phyloP scores from a whole-genome alignment of 768 basidiomycete genomes.

The Tulasnella sp. region DNA sequence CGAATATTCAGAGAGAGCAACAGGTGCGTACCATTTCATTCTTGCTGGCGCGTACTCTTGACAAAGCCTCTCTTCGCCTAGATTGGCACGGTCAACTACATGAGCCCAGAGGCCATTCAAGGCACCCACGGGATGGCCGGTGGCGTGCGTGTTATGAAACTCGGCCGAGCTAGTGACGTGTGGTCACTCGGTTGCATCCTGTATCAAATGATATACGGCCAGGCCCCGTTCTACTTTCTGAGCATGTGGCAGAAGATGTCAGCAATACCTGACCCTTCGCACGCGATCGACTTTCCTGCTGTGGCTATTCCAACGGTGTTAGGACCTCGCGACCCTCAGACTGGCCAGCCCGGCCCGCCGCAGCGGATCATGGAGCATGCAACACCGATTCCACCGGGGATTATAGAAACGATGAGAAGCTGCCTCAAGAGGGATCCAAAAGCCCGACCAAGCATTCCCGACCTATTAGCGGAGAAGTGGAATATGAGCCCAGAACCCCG shows the following conservation, averaged over 20 bases:
- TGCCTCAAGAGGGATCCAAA: slow-evolving; percentile 77
- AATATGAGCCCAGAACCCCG: slow-evolving; percentile 14
- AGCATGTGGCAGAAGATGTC: slow-evolving; percentile 85
- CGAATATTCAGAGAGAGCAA: slow-evolving; percentile 93
- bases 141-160: slow-evolving; percentile 25
- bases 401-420: slow-evolving; percentile 74
- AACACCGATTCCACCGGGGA: slow-evolving; percentile 58
- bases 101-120: slow-evolving; percentile 97
- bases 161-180: slow-evolving; percentile 91
- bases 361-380: slow-evolving; percentile 29
- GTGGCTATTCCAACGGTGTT: slow-evolving; percentile 50
- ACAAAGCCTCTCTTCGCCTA: slow-evolving; percentile 29
- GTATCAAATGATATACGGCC: slow-evolving; percentile 97
- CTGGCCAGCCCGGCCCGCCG: slow-evolving; percentile 60
- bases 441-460: slow-evolving; percentile 77
- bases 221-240: slow-evolving; percentile 83
- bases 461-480: slow-evolving; percentile 78
- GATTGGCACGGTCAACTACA: slow-evolving; percentile 97
- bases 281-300: slow-evolving; percentile 77
- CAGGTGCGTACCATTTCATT: slow-evolving; percentile 46
- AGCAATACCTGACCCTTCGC: slow-evolving; percentile 72
- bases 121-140: slow-evolving; percentile 22
- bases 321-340: slow-evolving; percentile 14
- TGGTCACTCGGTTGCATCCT: slow-evolving; percentile 98
- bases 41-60: not conserved